Conservation (phyloP, 305 asterid genomes). For the Fraxinus velutina region DNA sequence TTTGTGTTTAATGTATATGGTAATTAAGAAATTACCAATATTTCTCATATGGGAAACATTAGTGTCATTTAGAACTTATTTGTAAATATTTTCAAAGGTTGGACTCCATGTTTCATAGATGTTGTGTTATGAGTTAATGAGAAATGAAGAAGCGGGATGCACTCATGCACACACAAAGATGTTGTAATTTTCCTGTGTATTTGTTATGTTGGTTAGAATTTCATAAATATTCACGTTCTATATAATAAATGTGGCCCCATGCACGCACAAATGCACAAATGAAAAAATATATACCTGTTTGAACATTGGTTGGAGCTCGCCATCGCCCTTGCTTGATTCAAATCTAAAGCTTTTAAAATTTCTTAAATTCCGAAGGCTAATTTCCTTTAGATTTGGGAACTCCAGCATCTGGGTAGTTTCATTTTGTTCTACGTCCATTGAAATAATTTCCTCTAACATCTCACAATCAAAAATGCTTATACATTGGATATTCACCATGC, state of each 20-base stretch:
- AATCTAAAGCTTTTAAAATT: neutral
- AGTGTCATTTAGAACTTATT: neutral
- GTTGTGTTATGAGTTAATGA: neutral
- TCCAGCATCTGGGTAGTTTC: neutral
- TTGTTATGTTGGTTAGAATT: too few species aligned
- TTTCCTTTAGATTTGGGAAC: neutral
- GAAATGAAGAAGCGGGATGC: too few species aligned
- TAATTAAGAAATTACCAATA: neutral
- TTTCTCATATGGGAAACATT: neutral
- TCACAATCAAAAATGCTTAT: neutral
- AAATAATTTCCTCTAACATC: neutral
- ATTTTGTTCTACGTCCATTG: neutral
- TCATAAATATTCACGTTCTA: too few species aligned
- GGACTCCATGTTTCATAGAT: neutral
- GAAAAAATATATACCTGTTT: neutral
- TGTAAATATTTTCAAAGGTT: neutral
- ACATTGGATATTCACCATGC: neutral
- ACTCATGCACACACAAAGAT: too few species aligned
- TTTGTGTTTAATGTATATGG: neutral
- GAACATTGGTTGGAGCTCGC: neutral
- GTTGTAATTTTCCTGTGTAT: too few species aligned
- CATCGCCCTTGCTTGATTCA: neutral
- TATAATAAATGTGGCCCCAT: too few species aligned
- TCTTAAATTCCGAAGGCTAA: neutral
- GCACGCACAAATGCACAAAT: too few species aligned